phyloP scores from a whole-genome alignment of 1,284 basidiomycete species.

The Fomitopsis pinicola region DNA sequence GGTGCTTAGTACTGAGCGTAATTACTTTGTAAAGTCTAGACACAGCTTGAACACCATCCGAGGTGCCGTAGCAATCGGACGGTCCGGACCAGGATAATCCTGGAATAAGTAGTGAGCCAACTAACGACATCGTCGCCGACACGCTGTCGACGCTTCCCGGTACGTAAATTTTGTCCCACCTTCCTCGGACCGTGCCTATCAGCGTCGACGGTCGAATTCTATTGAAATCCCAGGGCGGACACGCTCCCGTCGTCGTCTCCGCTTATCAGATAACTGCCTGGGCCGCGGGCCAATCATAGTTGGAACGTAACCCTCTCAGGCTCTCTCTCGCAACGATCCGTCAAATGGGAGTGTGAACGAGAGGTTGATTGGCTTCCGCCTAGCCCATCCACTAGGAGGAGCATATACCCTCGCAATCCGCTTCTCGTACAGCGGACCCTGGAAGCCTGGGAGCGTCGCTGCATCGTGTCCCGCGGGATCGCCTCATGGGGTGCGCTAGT shows the following conservation, averaged over 20 bases:
- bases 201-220: not conserved
- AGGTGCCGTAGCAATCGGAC: not conserved
- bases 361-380: not conserved
- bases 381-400: not conserved
- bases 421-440: not conserved
- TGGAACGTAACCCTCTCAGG: not conserved
- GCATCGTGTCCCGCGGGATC: not conserved
- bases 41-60: not conserved
- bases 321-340: not conserved
- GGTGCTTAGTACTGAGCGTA: not conserved
- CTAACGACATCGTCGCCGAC: not conserved
- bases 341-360: not conserved
- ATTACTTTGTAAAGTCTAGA: not conserved
- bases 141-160: not conserved
- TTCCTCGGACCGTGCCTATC: slow-evolving; percentile 1
- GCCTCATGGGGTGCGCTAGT: not conserved
- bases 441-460: not conserved
- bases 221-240: not conserved
- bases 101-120: not conserved
- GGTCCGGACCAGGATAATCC: not conserved
- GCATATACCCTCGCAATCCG: not conserved
- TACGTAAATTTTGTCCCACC: not conserved
- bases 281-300: not conserved
- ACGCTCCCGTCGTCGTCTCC: not conserved
- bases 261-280: slow-evolving; percentile 1